phyloP scores from a whole-genome alignment of 2,329 filamentous ascomycete species.

The Stromatinia cepivora region DNA sequence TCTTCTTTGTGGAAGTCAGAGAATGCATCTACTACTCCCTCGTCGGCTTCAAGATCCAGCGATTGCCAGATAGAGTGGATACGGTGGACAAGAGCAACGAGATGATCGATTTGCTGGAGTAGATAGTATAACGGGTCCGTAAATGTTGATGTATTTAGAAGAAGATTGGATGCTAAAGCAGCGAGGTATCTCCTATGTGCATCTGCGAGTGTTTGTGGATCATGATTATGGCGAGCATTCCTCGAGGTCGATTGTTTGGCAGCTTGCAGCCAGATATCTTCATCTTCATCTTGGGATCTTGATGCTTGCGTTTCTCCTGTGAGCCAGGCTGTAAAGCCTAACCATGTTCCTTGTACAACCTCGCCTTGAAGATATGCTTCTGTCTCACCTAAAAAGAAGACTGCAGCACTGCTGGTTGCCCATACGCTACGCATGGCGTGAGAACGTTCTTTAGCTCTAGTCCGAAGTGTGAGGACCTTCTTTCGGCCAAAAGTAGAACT shows the following conservation, averaged over 20 bases:
- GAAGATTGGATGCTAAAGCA: conserved; percentile 63
- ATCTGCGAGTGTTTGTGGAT: conserved; percentile 79
- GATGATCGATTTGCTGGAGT: conserved; percentile 74
- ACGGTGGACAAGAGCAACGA: conserved; percentile 74
- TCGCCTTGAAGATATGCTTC: conserved; percentile 89
- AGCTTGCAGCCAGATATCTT: conserved; percentile 48
- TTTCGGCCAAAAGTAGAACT: conserved; percentile 60
- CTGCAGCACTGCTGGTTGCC: conserved; percentile 83
- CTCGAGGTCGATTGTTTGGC: conserved; percentile 30
- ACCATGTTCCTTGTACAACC: conserved; percentile 78
- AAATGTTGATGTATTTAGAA: conserved; percentile 64
- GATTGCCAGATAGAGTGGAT: conserved; percentile 75
- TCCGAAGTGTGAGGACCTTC: conserved; percentile 61
- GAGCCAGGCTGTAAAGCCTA: conserved; percentile 77
- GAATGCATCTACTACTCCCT: conserved; percentile 76
- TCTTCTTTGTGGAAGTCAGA: conserved; percentile 74
- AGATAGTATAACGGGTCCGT: conserved; percentile 65
- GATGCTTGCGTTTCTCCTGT: conserved; percentile 39
- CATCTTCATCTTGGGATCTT: conserved; percentile 33
- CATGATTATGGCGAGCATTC: conserved; percentile 51
- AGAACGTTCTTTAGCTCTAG: conserved; percentile 62
- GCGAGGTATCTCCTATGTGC: conserved; percentile 78
- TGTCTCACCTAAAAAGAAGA: conserved; percentile 87
- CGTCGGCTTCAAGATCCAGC: conserved; percentile 77
- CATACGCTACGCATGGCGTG: conserved; percentile 77